Evolutionary conservation across 768 basidiomycete species (phyloP), one percentile per base, ranked within the genome.

Genomic region (Xerocomellus amylosporus): DNA sequence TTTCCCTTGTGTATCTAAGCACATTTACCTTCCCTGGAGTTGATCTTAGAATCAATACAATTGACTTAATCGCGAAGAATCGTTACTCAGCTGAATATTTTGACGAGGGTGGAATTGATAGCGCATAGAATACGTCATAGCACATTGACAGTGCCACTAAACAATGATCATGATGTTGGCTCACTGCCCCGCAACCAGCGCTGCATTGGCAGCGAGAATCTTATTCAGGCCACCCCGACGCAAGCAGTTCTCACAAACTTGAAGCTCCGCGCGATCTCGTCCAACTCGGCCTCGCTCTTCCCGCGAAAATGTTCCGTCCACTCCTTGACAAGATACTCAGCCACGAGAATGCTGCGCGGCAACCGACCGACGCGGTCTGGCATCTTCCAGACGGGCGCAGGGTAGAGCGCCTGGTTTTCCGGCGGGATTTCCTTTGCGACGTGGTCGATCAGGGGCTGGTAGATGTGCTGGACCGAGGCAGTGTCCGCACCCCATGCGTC

Each of bases 401-500:
- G 85, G 68, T 88, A 87, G 7, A 87, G 72, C n/a, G 67, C 59
- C 58, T 75, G 82, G 71, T 79, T 77, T 59, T 77, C 65, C 41
- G 65, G 69, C 0, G 79, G 79, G 39, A 87, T 75, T 62, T 85
- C 81, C 38, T 80, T 62, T 52, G 78, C 63, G 71, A 90, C 74
- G 58, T 83, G 87, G 40, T 87, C 72, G 54, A 83, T 66, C 56
- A 91, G 72, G 13, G 88, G 87, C 58, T 84, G 66, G 72, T 88
- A 91, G 51, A 86, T 68, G 54, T 79, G 65, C 31, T 73, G 72
- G 43, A 92, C 81, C 34, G 71, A 66, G 12, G 72, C 67, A 57
- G 81, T 81, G 65, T 90, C 86, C 3, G 86, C 79, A 15, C 89
- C 89, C 90, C 89, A 90, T 3, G 85, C 80, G 65, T 92, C 90